Evolutionary conservation across 2,329 filamentous ascomycete genomes (phyloP).

Genomic region (Teratosphaeria nubilosa): DNA sequence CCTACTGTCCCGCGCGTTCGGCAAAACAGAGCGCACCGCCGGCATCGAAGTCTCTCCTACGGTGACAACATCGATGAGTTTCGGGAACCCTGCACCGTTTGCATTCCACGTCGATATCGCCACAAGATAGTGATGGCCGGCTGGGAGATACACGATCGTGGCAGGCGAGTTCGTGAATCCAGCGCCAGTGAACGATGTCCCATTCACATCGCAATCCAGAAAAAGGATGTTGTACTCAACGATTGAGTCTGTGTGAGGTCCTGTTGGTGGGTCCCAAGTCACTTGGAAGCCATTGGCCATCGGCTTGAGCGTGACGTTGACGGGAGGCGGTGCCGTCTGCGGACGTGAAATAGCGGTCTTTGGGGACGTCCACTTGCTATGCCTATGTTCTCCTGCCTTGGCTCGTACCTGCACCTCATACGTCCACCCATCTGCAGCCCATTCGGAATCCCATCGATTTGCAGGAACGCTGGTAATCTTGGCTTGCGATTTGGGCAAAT

Average conservation of each 20-base stretch:
- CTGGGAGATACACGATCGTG: not conserved
- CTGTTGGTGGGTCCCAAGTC: not conserved
- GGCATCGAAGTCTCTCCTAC: not conserved
- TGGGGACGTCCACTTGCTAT: not conserved
- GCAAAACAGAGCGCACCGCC: not conserved
- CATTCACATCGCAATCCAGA: not conserved
- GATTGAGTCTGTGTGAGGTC: not conserved
- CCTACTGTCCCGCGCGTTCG: not conserved
- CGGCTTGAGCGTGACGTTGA: not conserved
- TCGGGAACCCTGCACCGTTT: not conserved
- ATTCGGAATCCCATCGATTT: not conserved
- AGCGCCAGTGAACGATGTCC: not conserved
- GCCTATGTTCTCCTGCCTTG: not conserved
- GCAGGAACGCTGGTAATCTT: not conserved
- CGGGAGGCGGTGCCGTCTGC: not conserved
- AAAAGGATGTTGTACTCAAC: not conserved
- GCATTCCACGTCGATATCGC: not conserved
- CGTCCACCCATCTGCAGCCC: not conserved
- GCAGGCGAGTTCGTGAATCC: not conserved
- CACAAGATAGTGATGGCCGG: not conserved
- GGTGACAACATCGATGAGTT: not conserved
- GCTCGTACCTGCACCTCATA: not conserved
- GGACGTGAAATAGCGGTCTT: not conserved
- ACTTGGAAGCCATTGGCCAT: not conserved
- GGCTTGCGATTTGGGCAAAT: not conserved